Evolutionary conservation across 306 rosid species (phyloP).

Genomic region (Echinosophora koreensis): DNA sequence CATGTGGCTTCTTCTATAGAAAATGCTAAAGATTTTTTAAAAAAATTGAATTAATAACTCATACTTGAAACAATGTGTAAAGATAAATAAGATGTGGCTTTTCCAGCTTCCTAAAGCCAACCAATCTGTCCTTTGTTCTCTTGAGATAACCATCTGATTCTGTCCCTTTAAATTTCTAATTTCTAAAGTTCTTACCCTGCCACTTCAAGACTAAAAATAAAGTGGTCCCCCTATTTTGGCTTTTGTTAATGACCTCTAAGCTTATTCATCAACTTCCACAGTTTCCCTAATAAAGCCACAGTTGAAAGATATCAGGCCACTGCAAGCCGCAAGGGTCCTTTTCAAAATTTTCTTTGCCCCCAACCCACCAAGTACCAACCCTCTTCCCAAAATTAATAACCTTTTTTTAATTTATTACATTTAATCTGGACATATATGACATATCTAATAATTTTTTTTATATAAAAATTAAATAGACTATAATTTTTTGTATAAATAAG

Average conservation of each 20-base stretch:
- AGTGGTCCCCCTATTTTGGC: constrained; percentile 8
- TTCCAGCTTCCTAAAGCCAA: constrained; percentile 45
- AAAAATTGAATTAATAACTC: constrained; percentile 7
- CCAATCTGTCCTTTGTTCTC: constrained; percentile 12
- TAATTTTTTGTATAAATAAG: too few relatives aligned
- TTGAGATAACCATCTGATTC: constrained; percentile 1
- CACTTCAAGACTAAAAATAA: not conserved
- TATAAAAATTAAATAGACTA: too few relatives aligned
- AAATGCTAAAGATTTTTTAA: not conserved
- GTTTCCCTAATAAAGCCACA: not conserved
- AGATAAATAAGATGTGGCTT: constrained; percentile 28
- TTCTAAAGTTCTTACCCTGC: not conserved
- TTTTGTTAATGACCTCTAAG: not conserved
- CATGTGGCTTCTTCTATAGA: not conserved
- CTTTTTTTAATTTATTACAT: too few relatives aligned
- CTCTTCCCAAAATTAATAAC: not conserved
- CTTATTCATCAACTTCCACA: not conserved
- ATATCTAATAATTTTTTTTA: too few relatives aligned
- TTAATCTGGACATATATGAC: too few relatives aligned
- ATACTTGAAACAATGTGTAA: not conserved
- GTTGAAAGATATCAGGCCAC: constrained; percentile 13
- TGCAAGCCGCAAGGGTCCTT: constrained; percentile 32
- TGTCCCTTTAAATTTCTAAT: not conserved
- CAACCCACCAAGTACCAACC: not conserved
- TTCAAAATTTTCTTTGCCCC: not conserved